phyloP scores from a whole-genome alignment of 345 rosid species.

The Durio zibethinus region DNA sequence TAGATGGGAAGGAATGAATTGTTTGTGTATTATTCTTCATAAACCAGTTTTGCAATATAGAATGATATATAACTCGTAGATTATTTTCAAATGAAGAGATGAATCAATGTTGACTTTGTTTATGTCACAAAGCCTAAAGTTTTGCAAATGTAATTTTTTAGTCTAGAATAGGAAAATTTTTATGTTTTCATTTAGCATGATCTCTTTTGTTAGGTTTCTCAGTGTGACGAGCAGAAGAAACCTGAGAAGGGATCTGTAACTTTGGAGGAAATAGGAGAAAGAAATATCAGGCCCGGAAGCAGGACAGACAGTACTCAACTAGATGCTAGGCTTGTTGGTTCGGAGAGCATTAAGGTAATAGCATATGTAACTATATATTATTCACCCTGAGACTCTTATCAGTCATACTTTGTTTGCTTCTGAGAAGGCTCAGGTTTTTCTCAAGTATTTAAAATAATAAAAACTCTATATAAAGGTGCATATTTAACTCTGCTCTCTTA shows the following conservation, averaged over 20 bases:
- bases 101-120: slow-evolving; percentile 1
- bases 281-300: slow-evolving; percentile 31
- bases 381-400: not conserved
- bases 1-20: not conserved
- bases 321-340: slow-evolving; percentile 27
- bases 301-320: slow-evolving; percentile 23
- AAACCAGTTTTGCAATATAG: not conserved
- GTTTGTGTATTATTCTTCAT: not conserved
- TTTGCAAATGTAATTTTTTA: not conserved
- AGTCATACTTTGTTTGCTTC: not conserved
- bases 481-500: not conserved
- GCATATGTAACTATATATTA: not conserved
- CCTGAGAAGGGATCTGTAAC: slow-evolving; percentile 30
- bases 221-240: slow-evolving; percentile 34
- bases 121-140: not conserved
- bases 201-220: not conserved
- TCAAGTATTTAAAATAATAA: not conserved
- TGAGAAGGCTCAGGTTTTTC: not conserved
- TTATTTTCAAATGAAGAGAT: slow-evolving; percentile 2
- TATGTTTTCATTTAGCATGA: not conserved
- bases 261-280: slow-evolving; percentile 39
- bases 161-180: not conserved
- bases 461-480: not conserved
- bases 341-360: slow-evolving; percentile 15
- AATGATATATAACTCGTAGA: not conserved